Base-by-base conservation (phyloP, 2,329 filamentous ascomycete genomes). In the Coniochaeta sp. region DNA sequence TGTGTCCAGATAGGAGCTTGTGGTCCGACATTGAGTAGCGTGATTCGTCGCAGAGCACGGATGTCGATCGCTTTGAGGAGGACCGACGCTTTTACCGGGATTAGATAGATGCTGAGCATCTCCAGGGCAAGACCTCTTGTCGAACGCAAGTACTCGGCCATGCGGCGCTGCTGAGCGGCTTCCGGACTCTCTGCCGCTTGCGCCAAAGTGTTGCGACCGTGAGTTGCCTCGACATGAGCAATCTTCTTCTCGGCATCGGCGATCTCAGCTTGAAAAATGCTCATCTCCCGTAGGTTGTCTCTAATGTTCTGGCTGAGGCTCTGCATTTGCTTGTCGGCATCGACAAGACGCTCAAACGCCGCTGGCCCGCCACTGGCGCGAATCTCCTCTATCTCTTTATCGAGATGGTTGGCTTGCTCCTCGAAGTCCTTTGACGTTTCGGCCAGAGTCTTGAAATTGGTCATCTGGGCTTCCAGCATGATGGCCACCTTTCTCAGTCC, bases 1-100 rank as follows among this genome's bases (percentile, higher is more conserved):
- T 78, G 64, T 1, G 71, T 68, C 83, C 83, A 87, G 55, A 86
- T 77, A 0, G 75, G 68, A 26, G 71, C 71, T 61, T 87, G 83
- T 5, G 76, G 70, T 1, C 83, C 83, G 16, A 86, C 82, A 55
- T 83, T 84, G 45, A 87, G 73, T 22, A 87, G 68, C 1, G 81
- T 82, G 16, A 87, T 68, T 46, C 72, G 73, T 56, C 68, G 75
- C n/a, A 87, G 68, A 4, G 70, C 69, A n/a, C 68, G 69, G 3
- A 86, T 59, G 57, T 86, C 80, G 31, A 86, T 66, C 0, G 79
- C 78, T 26, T 73, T 71, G 16, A 71, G 75, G 8, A 87, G 60
- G 0, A 84, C 73, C 0, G 77, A 78, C 2, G 81, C 71, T 61
- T 79, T 82, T 57, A 83, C 71, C 0, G 83, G 83, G 30, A 87